A percentile compares a stretch with the other conserved stretches of the same genome.
Conservation (phyloP, 23 red algal genomes). For the Pyropia yezoensis region DNA sequence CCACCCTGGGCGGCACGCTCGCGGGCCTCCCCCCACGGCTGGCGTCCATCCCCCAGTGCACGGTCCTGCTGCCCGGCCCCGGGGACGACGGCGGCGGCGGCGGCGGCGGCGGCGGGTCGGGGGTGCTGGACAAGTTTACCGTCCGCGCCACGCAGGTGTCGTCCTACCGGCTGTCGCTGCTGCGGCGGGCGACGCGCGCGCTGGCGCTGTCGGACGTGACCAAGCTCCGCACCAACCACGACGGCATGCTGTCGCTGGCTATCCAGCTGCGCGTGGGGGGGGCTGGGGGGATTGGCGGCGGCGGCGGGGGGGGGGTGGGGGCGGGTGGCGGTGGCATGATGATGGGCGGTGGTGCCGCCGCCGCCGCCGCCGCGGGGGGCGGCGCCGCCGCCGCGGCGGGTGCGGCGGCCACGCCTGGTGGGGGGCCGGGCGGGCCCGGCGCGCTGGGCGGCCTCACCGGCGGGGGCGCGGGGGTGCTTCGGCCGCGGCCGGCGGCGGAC, state of each 20-base stretch:
- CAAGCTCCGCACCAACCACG: conserved; percentile 29
- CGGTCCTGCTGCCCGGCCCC: background rate
- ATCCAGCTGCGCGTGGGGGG: conserved; percentile 10
- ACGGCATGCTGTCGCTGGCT: conserved; percentile 7
- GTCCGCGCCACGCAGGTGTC: conserved; percentile 3
- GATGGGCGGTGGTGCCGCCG: no score
- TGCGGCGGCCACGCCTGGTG: no score
- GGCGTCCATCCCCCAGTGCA: background rate
- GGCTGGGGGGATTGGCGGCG: background rate
- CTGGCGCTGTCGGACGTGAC: conserved; percentile 11
- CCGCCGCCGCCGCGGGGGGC: no score
- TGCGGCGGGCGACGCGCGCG: conserved; percentile 8
- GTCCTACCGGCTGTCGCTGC: background rate
- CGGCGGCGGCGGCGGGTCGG: background rate
- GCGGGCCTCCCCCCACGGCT: background rate
- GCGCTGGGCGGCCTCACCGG: no score
- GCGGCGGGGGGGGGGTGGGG: background rate
- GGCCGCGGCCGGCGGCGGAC: conserved; percentile 3
- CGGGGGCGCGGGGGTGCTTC: no score
- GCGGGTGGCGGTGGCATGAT: background rate
- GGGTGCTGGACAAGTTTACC: conserved; percentile 5
- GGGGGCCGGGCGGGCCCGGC: no score
- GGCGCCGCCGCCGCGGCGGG: no score
- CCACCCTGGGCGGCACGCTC: background rate
- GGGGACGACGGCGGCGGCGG: background rate